Base-by-base conservation (phyloP, 352 stramenopile genomes). In the Phytophthora podocarpi region DNA sequence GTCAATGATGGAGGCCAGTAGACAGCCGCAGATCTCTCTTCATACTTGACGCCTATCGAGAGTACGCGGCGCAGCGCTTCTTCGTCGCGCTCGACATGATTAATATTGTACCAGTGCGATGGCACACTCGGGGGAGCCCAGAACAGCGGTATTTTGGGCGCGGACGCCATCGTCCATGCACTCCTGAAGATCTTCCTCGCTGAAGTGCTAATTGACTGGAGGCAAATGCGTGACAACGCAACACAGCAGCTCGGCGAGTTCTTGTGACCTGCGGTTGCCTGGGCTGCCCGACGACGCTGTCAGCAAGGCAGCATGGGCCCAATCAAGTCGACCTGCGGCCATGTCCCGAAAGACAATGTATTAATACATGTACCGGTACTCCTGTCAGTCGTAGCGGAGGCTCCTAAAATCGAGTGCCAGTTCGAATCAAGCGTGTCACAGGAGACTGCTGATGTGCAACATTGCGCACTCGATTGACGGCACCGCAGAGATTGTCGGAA, bases 91-190 rank as follows among this genome's bases (percentile, higher is more conserved):
- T 26, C 16, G 39, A 46, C 20, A 7, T n/a, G n/a, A n/a, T n/a
- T n/a, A n/a, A n/a, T n/a, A n/a, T n/a, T 46, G 39, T 46, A 30
- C 20, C 16, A 18, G 43, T 5, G 40, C 20, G 18, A 15, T 27
- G 27, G 45, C 30, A 41, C 45, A 3, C 3, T n/a, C 13, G 12
- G 16, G 16, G 21, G 42, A 45, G 47, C 48, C 57, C 58, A 61
- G 41, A 66, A 53, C 32, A 50, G n/a, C n/a, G 13, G 35, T 64
- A 68, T 69, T 64, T 64, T 69, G 54, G 60, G 58, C 18, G 43
- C 23, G n/a, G n/a, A 15, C 8, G n/a, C 20, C 27, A 55, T 41
- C 10, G 48, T 52, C 28, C 52, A 53, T 68, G 59, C 47, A 59
- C 27, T 42, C 28, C 42, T 63, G 51, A 63, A 59, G 45, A 55